A percentile compares a stretch with the other conserved stretches of the same genome.
Conservation (phyloP, 2,329 filamentous ascomycete genomes). For the Venturia effusa region DNA sequence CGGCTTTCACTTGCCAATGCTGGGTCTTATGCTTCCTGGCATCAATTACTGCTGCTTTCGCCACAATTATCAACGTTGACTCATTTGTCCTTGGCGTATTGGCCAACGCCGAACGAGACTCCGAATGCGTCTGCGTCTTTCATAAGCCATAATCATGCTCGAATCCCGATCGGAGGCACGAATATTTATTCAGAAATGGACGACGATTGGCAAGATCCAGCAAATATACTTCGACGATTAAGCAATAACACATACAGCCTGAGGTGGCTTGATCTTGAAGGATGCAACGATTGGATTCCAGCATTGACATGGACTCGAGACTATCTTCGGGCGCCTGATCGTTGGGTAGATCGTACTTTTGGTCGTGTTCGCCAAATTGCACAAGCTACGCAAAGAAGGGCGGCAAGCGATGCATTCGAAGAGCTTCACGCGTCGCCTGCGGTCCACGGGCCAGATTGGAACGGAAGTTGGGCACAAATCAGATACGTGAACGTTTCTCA, state of each 20-base stretch:
- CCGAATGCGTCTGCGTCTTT: constrained; percentile 39
- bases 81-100: constrained; percentile 51
- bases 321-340: not conserved
- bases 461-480: constrained; percentile 33
- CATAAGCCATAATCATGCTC: constrained; percentile 30
- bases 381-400: constrained; percentile 3
- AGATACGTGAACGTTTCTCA: constrained; percentile 31
- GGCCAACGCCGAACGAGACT: constrained; percentile 48
- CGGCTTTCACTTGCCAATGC: constrained; percentile 49
- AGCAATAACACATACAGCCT: constrained; percentile 46
- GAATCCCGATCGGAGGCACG: constrained; percentile 24
- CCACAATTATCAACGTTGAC: constrained; percentile 45
- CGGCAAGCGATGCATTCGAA: not conserved
- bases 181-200: not conserved
- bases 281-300: constrained; percentile 43
- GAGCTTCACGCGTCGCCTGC: constrained; percentile 12
- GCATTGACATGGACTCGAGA: constrained; percentile 7
- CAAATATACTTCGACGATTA: constrained; percentile 41
- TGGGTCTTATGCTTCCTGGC: constrained; percentile 40
- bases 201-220: constrained; percentile 37
- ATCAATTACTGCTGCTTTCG: constrained; percentile 41
- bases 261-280: constrained; percentile 51
- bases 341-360: constrained; percentile 8
- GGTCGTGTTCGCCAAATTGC: not conserved
- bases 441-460: constrained; percentile 25